Percentiles rank a stretch among this genome's conserved stretches.
Evolutionary conservation across 129 eudicot species (phyloP).

Genomic region (Mikania micrantha): DNA sequence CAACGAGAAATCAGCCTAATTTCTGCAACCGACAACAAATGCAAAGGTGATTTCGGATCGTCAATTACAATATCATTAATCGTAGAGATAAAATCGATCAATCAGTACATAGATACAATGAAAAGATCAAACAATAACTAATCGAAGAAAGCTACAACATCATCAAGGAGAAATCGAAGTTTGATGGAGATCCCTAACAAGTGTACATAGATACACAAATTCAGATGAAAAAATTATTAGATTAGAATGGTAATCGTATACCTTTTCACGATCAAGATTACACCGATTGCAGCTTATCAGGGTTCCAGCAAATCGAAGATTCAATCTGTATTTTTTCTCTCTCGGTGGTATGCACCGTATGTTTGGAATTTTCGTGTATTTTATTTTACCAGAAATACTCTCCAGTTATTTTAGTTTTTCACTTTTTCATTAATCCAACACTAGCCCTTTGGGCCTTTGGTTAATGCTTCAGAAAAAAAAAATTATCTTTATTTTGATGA

Average conservation of each 20-base stretch:
- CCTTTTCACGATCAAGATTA: slow-evolving; percentile 21
- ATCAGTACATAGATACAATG: not conserved
- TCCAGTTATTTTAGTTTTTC: not conserved
- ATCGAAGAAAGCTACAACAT: not conserved
- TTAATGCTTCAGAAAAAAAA: no score
- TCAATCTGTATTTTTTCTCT: slow-evolving; percentile 9
- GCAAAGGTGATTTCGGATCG: slow-evolving; percentile 10
- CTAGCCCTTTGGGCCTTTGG: no score
- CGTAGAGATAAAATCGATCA: slow-evolving; percentile 1
- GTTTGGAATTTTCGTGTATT: slow-evolving; percentile 13
- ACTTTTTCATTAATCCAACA: no score
- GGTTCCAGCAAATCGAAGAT: slow-evolving; percentile 25
- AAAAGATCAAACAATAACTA: slow-evolving; percentile 2
- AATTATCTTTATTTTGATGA: no score
- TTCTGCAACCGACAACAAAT: slow-evolving; percentile 34
- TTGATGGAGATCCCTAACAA: slow-evolving; percentile 18
- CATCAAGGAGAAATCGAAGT: slow-evolving; percentile 20
- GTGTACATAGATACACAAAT: slow-evolving; percentile 9
- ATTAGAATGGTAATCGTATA: slow-evolving; percentile 1
- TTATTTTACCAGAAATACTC: slow-evolving; percentile 9
- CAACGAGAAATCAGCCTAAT: slow-evolving; percentile 17
- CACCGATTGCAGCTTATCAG: slow-evolving; percentile 20
- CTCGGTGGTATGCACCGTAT: not conserved
- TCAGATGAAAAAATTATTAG: not conserved
- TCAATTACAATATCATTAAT: slow-evolving; percentile 14